phyloP scores from a whole-genome alignment of 306 rosid genomes.

The Luffa acutangula region DNA sequence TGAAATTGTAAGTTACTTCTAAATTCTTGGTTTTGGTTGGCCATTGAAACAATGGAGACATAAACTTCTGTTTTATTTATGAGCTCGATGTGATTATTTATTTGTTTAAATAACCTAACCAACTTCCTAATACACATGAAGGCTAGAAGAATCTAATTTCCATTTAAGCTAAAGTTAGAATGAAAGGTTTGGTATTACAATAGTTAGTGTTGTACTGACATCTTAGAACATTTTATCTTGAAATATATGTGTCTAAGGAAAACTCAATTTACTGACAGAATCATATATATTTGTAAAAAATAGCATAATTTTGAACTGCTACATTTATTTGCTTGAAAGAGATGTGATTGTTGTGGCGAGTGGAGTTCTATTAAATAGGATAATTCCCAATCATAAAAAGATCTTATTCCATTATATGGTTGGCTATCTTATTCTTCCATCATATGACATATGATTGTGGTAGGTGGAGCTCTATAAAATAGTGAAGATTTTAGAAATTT shows the following conservation, averaged over 20 bases:
- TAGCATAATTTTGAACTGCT: neutral
- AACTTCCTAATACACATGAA: neutral
- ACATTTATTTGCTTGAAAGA: neutral
- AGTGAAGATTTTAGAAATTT: too few species aligned
- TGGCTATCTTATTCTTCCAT: too few species aligned
- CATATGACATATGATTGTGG: too few species aligned
- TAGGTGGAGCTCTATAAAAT: too few species aligned
- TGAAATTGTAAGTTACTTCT: slow-evolving; percentile 31
- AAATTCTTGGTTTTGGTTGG: slow-evolving; percentile 6
- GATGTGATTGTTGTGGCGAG: neutral
- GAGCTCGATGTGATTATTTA: neutral
- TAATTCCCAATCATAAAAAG: neutral
- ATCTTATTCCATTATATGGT: neutral
- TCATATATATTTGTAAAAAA: neutral
- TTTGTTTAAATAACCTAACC: neutral
- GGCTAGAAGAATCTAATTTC: neutral
- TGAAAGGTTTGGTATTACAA: neutral
- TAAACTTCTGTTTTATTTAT: neutral
- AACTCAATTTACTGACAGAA: neutral
- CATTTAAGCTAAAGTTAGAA: neutral
- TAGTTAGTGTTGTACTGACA: neutral
- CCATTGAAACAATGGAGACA: neutral
- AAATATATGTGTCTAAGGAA: neutral
- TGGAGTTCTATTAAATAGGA: neutral
- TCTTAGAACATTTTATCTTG: neutral